phyloP scores from a whole-genome alignment of 441 rosid species.

The Dalechampia spathulata region DNA sequence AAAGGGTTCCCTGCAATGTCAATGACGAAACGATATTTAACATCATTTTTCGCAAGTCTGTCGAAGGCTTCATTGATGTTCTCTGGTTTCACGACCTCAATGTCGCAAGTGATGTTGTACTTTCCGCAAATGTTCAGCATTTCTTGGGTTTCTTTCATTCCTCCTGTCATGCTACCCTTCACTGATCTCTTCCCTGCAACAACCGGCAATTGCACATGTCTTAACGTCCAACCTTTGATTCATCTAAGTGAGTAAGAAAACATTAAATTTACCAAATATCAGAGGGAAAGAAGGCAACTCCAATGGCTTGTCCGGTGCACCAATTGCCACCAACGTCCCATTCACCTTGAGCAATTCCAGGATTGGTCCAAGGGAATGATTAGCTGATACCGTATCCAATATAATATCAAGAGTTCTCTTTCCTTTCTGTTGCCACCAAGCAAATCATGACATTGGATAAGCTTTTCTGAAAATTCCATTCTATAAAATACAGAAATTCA shows the following conservation, averaged over 20 bases:
- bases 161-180: conserved; percentile 73
- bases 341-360: conserved; percentile 57
- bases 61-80: conserved; percentile 51
- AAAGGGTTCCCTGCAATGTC: conserved; percentile 41
- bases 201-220: no score
- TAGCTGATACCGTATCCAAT: conserved; percentile 74
- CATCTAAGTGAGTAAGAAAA: no score
- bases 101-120: conserved; percentile 50
- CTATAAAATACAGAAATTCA: no score
- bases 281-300: conserved; percentile 66
- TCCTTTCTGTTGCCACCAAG: no score
- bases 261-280: conserved; percentile 41
- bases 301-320: conserved; percentile 68
- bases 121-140: conserved; percentile 77
- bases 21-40: conserved; percentile 70
- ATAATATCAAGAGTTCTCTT: no score
- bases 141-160: conserved; percentile 80
- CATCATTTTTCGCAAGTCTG: conserved; percentile 61
- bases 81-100: conserved; percentile 47
- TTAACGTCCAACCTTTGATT: no score
- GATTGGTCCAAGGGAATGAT: conserved; percentile 55
- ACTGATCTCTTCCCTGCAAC: conserved; percentile 55
- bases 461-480: no score
- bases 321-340: conserved; percentile 65
- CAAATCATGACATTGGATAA: no score